Evolutionary conservation across 139 green algal species (phyloP), one percentile per base, ranked within the genome.

Genomic region (Edaphochlamys debaryana): DNA sequence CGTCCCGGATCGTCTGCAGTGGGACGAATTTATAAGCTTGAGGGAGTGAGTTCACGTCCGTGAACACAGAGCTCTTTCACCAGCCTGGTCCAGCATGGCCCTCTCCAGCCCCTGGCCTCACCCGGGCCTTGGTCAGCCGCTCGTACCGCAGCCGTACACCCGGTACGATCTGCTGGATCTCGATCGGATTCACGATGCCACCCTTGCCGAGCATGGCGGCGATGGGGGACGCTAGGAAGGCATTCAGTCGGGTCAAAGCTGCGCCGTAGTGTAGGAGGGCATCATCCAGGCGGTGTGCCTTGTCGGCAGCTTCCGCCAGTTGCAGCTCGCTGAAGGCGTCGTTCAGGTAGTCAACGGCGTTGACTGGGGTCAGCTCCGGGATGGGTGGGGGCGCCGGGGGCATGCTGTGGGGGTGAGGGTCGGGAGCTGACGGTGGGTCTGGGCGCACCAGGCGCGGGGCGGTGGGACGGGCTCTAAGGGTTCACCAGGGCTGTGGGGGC

Each of bases 321-420:
- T 13, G 23, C 3, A 82, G 45, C 7, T 5, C 20, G 13, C 73
- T 63, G 17, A 82, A 82, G 1, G 76, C 25, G 27, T 23, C 19
- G n/a, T 66, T 67, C 11, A 82, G 45, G 45, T 38, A 82, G 1
- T 73, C 76, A 9, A 82, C 63, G 1, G 45, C 62, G 25, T 73
- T 73, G 0, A 32, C 32, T 11, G 52, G 8, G 0, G 71, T 79
- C 1, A 67, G 34, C 4, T n/a, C n/a, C n/a, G n/a, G n/a, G n/a
- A n/a, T n/a, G n/a, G n/a, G n/a, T n/a, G 22, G 25, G 2, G 22
- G 15, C 22, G 15, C 9, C 23, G 15, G 56, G 19, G 56, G 25
- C 56, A 63, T 63, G 56, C 25, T n/a, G 25, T 6, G 2, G 56
- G 56, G 23, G 50, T 2, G 9, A 15, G 48, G 48, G 48, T 23